Evolutionary conservation across 1,284 basidiomycete genomes (phyloP).

Genomic region (Pascua guehoae): DNA sequence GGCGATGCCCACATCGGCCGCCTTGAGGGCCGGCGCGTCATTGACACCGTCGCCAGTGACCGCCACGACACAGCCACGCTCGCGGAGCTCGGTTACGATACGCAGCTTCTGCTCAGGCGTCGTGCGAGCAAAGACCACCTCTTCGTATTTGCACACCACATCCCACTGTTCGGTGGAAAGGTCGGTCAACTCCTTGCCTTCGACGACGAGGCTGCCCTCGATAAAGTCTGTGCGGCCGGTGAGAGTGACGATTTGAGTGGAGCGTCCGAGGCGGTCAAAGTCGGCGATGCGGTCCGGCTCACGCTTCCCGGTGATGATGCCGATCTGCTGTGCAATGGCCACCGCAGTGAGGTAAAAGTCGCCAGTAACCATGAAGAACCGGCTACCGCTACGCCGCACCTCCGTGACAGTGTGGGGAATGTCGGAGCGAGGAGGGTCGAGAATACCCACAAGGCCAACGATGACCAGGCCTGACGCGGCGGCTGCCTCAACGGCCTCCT

Average conservation of each 20-base stretch:
- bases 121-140: conserved; percentile 69
- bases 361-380: conserved; percentile 68
- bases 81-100: conserved; percentile 62
- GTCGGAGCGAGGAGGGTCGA: conserved; percentile 62
- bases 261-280: conserved; percentile 15
- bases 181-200: conserved; percentile 56
- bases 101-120: conserved; percentile 68
- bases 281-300: conserved; percentile 44
- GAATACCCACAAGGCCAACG: conserved; percentile 61
- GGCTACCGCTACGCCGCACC: conserved; percentile 60
- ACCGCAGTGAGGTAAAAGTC: conserved; percentile 52
- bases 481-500: conserved; percentile 31
- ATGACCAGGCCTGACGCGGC: conserved; percentile 54
- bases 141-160: conserved; percentile 56
- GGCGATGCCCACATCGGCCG: conserved; percentile 53
- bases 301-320: conserved; percentile 56
- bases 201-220: conserved; percentile 52
- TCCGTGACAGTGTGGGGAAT: conserved; percentile 55
- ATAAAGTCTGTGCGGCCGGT: conserved; percentile 2
- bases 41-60: conserved; percentile 68
- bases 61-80: conserved; percentile 56
- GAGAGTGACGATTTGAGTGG: conserved; percentile 19
- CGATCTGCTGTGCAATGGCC: conserved; percentile 61
- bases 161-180: conserved; percentile 55
- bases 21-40: conserved; percentile 60